Base-by-base conservation (phyloP, 495 filamentous ascomycete species). In the Lasiosphaeris hirsuta region DNA sequence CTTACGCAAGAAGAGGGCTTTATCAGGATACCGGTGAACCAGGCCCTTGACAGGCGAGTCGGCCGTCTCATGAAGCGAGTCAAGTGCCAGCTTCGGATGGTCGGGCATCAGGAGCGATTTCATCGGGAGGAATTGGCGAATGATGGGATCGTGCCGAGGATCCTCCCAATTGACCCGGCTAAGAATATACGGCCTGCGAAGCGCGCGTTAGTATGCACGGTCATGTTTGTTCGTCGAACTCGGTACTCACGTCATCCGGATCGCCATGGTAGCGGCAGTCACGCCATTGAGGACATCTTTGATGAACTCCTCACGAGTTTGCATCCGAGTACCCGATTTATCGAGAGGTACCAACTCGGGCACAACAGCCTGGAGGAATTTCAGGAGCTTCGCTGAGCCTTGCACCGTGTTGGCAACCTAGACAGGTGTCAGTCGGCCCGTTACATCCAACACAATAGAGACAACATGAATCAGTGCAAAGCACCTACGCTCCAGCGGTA, bases 11-110 rank as follows among this genome's bases (percentile, higher is more conserved):
- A 86, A 80, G 4, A 84, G 68, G n/a, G 74, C 81, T 57, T 82
- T 84, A 55, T 83, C 82, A 0, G 77, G 72, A 62, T 86, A 86
- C 13, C 82, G 71, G 65, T 84, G 81, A 11, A 86, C 81, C 15
- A 84, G 58, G 1, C 77, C 79, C 5, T 64, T 66, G 43, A 78
- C 76, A 2, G 72, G 76, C 11, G 69, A 75, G 57, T 84, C 79
- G 3, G 62, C 63, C 36, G 61, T 64, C 65, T 86, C 82, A 40
- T 80, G 66, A 43, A 83, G 69, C 34, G 76, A 72, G 58, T 81
- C 78, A 7, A 75, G 58, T 3, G 58, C 55, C 4, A 70, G 47
- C 51, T 65, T 71, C 0, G 75, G 76, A 53, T 84, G 82, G 56
- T 84, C 78, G 0, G 69, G 64, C 7, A 77, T 47, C 65, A 82